A percentile compares a stretch with the other conserved stretches of the same genome.
These are phyloP conservation scores for Globisporangium paddicum DNA, from an alignment of 352 stramenopile genomes.

Conservation along the genomic window DNA sequence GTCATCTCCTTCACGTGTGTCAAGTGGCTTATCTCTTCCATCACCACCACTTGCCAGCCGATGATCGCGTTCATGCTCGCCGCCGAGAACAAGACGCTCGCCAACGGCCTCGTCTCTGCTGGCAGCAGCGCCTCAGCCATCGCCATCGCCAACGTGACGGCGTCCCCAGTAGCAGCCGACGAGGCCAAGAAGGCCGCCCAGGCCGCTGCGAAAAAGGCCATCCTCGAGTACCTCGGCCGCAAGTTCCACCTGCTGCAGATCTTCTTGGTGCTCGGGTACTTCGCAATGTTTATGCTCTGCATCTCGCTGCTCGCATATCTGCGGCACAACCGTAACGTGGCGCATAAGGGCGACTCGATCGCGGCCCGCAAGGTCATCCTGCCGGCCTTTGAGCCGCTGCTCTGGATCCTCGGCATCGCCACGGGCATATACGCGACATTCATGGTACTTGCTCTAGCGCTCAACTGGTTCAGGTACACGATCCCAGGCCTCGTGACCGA, in stretches of 20 bases:
- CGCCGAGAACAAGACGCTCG: not conserved
- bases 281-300: constrained; percentile 5
- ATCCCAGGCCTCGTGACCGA: constrained; percentile 10
- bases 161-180: not conserved
- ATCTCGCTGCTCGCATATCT: constrained; percentile 34
- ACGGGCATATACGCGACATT: not conserved
- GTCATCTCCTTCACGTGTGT: too few relatives aligned
- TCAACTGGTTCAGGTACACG: constrained; percentile 5
- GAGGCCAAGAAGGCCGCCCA: not conserved
- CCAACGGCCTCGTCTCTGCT: not conserved
- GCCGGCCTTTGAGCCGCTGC: constrained; percentile 58
- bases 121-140: not conserved
- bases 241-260: constrained; percentile 8
- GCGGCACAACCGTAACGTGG: constrained; percentile 34
- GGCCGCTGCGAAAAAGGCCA: not conserved
- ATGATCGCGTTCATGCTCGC: constrained; percentile 4
- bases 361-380: constrained; percentile 47
- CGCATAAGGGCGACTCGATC: constrained; percentile 26
- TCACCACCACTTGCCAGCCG: not conserved
- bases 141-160: not conserved
- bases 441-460: not conserved
- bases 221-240: constrained; percentile 7
- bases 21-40: not conserved
- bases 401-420: constrained; percentile 24
- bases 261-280: constrained; percentile 3